Evolutionary conservation across 2,329 filamentous ascomycete species (phyloP).

Genomic region (Escovopsis weberi): DNA sequence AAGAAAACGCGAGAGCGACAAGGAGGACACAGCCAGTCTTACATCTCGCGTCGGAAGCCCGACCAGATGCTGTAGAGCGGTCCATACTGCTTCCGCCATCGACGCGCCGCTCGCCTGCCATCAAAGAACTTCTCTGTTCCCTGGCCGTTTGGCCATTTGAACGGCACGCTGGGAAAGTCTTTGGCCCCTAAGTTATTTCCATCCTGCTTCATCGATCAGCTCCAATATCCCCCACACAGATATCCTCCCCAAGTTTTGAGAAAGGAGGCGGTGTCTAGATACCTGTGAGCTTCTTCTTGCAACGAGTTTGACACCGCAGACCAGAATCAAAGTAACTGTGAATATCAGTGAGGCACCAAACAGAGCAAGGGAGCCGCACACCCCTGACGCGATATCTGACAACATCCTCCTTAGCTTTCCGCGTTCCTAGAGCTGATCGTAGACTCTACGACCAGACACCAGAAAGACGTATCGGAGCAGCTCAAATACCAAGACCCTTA

Average conservation of each 20-base stretch:
- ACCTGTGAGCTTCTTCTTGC: too few relatives aligned
- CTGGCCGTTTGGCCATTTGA: constrained; percentile 5
- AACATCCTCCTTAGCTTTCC: neutral
- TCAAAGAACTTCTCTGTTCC: constrained; percentile 4
- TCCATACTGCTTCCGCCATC: constrained; percentile 1
- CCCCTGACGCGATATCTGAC: neutral
- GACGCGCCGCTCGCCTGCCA: neutral
- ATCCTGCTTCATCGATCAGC: too few relatives aligned
- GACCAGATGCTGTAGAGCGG: constrained; percentile 5
- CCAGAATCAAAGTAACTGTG: too few relatives aligned
- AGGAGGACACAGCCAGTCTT: neutral
- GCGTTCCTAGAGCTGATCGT: too few relatives aligned
- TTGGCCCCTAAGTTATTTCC: neutral
- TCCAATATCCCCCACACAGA: too few relatives aligned
- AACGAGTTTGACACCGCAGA: too few relatives aligned
- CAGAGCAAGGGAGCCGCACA: neutral
- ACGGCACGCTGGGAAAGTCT: constrained; percentile 1
- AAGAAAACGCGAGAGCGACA: too few relatives aligned
- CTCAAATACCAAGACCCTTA: too few relatives aligned
- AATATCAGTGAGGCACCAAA: neutral
- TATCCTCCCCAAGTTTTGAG: too few relatives aligned
- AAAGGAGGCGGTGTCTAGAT: too few relatives aligned
- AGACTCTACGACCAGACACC: too few relatives aligned
- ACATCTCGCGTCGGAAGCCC: constrained; percentile 4
- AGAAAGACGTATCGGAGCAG: too few relatives aligned